Percentiles rank a stretch among this genome's conserved stretches.
Evolutionary conservation across 495 filamentous ascomycete genomes (phyloP).

Genomic region (Aspergillus kassunensis): DNA sequence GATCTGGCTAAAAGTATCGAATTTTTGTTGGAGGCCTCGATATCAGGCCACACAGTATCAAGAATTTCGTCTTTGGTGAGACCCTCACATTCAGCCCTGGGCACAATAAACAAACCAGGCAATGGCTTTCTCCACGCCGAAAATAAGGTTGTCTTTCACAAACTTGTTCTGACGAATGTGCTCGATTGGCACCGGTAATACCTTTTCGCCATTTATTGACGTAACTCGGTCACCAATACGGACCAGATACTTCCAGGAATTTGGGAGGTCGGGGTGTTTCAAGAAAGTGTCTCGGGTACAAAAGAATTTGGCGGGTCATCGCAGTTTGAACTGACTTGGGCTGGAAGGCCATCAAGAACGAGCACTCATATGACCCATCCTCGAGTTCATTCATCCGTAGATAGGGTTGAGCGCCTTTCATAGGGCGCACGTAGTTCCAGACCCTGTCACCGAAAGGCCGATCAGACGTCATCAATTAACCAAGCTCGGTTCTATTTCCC

Average conservation of each 20-base stretch:
- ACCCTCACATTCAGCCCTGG: slow-evolving; percentile 20
- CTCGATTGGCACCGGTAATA: slow-evolving; percentile 60
- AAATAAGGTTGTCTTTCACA: slow-evolving; percentile 25
- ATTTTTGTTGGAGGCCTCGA: slow-evolving; percentile 35
- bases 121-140: slow-evolving; percentile 18
- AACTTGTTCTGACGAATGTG: slow-evolving; percentile 22
- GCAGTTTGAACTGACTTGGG: slow-evolving; percentile 56
- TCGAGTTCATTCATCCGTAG: slow-evolving; percentile 50
- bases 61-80: slow-evolving; percentile 32
- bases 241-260: slow-evolving; percentile 56
- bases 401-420: slow-evolving; percentile 23
- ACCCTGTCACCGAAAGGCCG: slow-evolving; percentile 43
- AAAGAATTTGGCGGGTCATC: slow-evolving; percentile 46
- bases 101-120: slow-evolving; percentile 39
- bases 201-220: slow-evolving; percentile 64
- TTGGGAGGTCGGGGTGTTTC: slow-evolving; percentile 44
- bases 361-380: slow-evolving; percentile 54
- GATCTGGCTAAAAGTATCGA: slow-evolving; percentile 43
- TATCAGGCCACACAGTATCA: slow-evolving; percentile 37
- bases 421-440: slow-evolving; percentile 60
- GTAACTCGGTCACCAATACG: slow-evolving; percentile 58
- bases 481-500: slow-evolving; percentile 43
- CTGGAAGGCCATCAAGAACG: slow-evolving; percentile 53
- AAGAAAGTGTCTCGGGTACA: slow-evolving; percentile 44
- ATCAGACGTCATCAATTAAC: slow-evolving; percentile 53